phyloP scores from a whole-genome alignment of 345 rosid species.

The Bruguiera parviflora region DNA sequence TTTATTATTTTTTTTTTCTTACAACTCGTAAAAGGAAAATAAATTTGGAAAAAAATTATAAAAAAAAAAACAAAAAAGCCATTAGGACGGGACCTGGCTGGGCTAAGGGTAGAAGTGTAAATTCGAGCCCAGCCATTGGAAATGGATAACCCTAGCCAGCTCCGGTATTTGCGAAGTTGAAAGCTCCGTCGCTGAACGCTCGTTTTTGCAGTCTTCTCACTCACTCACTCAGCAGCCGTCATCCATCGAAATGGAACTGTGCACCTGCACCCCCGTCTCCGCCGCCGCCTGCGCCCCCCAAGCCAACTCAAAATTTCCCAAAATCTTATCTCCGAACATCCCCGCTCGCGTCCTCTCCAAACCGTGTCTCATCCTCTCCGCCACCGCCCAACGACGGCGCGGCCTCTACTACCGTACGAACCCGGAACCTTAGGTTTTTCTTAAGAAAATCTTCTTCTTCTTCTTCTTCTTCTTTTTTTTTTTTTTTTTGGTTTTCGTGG shows the following conservation, averaged over 20 bases:
- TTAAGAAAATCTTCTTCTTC: neutral
- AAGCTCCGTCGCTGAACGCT: neutral
- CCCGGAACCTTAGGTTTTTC: conserved; percentile 30
- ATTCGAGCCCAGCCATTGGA: neutral
- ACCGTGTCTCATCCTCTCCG: conserved; percentile 24
- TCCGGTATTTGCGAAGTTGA: neutral
- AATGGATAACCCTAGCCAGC: neutral
- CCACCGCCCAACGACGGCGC: conserved; percentile 11
- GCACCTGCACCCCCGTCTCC: neutral
- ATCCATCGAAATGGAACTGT: conserved; percentile 43
- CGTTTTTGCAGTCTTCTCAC: neutral
- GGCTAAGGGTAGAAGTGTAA: neutral
- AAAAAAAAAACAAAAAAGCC: neutral
- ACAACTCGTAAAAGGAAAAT: no score
- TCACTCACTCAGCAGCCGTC: neutral
- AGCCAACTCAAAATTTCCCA: conserved; percentile 26
- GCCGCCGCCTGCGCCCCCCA: neutral
- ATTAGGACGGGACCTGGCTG: neutral
- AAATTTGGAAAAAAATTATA: neutral
- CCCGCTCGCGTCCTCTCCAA: conserved; percentile 12
- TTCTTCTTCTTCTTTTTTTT: no score
- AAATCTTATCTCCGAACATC: conserved; percentile 12
- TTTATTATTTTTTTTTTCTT: no score
- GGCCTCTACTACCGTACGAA: conserved; percentile 34
- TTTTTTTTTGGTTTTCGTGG: neutral